phyloP scores from a whole-genome alignment of 2,329 filamentous ascomycete species.

The Aureobasidium subglaciale region DNA sequence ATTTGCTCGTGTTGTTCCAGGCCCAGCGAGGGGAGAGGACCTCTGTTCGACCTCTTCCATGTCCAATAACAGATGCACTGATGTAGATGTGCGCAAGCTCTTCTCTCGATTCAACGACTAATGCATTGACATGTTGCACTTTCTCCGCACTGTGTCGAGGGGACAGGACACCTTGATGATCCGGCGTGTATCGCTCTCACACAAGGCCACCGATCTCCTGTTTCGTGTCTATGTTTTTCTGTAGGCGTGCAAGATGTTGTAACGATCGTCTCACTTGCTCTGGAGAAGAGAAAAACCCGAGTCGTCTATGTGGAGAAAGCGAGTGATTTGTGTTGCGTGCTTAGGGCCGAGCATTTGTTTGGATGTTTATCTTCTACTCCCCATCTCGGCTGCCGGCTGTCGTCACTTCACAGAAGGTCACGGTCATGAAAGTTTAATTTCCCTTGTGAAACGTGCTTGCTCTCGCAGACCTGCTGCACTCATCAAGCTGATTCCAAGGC shows the following conservation, averaged over 20 bases:
- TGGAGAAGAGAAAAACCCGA: not conserved
- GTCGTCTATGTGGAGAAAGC: not conserved
- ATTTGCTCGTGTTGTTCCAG: conserved; percentile 22
- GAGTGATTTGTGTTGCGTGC: not conserved
- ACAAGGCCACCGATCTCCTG: not conserved
- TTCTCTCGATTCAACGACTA: not conserved
- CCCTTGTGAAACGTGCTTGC: conserved; percentile 5
- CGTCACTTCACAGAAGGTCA: not conserved
- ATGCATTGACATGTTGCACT: not conserved
- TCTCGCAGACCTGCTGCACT: not conserved
- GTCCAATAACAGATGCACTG: not conserved
- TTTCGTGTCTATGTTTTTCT: not conserved
- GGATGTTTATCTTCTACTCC: not conserved
- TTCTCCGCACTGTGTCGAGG: not conserved
- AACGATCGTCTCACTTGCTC: not conserved
- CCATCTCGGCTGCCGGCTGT: conserved; percentile 2
- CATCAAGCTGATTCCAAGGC: not conserved
- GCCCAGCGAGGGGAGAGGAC: conserved; percentile 15
- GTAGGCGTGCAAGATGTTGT: not conserved
- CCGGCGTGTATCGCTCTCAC: not conserved
- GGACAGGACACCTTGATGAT: conserved; percentile 1
- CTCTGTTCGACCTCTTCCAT: not conserved
- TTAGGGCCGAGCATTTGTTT: not conserved
- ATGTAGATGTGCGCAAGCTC: not conserved
- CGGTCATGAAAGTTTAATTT: conserved; percentile 3